A percentile compares a stretch with the other conserved stretches of the same genome.
Conservation (phyloP, 2,329 filamentous ascomycete genomes). For the Sphaerulina musiva region DNA sequence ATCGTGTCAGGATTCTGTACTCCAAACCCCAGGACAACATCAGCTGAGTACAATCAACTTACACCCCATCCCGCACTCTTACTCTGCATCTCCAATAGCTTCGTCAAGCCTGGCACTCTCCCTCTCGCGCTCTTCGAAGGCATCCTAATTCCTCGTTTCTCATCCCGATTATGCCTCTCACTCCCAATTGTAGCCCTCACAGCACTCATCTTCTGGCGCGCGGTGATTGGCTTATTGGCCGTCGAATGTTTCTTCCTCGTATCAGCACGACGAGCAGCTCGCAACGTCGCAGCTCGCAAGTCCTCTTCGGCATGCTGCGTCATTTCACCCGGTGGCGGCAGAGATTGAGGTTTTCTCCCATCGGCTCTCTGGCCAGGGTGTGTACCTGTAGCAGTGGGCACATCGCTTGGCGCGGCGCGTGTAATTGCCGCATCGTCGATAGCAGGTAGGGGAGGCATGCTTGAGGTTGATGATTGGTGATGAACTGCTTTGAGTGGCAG, state of each 20-base stretch:
- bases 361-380: not conserved
- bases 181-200: not conserved
- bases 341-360: not conserved
- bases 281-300: not conserved
- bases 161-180: not conserved
- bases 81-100: constrained; percentile 3
- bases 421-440: not conserved
- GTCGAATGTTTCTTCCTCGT: not conserved
- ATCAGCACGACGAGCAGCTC: not conserved
- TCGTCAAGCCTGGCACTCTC: not conserved
- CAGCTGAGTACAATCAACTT: not conserved
- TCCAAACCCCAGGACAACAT: not conserved
- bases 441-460: not conserved
- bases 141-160: not conserved
- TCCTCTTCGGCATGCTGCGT: not conserved
- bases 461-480: constrained; percentile 16
- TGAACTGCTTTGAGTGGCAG: constrained; percentile 8
- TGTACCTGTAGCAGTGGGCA: not conserved
- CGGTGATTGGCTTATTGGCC: not conserved
- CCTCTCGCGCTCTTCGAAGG: not conserved
- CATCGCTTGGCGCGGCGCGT: not conserved
- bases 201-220: constrained; percentile 7
- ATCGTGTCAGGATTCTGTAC: not conserved
- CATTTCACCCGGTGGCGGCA: not conserved
- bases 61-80: not conserved